Evolutionary conservation across 2,329 filamentous ascomycete species (phyloP).

Genomic region (Dendryphion nanum): DNA sequence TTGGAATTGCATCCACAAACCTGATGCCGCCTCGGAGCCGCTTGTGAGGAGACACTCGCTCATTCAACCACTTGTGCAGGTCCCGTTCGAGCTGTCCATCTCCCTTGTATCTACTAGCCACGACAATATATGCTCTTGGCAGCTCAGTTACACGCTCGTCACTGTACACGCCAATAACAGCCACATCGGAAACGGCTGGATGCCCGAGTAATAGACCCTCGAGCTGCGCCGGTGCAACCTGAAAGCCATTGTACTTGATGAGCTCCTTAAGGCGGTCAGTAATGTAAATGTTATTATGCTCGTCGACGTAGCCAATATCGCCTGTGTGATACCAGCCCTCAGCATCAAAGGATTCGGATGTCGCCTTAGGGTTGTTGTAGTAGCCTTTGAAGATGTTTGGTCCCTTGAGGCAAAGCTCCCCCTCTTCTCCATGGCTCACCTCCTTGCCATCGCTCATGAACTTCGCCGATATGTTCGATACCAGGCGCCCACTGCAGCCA

Average conservation of each 20-base stretch:
- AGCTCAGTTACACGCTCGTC: not conserved
- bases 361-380: slow-evolving; percentile 39
- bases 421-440: slow-evolving; percentile 32
- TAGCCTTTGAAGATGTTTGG: slow-evolving; percentile 43
- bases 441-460: slow-evolving; percentile 42
- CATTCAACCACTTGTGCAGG: not conserved
- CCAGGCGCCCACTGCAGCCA: slow-evolving; percentile 32
- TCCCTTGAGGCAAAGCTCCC: slow-evolving; percentile 39
- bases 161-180: slow-evolving; percentile 43
- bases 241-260: slow-evolving; percentile 61
- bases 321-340: slow-evolving; percentile 40
- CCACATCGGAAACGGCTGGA: slow-evolving; percentile 59
- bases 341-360: slow-evolving; percentile 29
- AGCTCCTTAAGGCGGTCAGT: slow-evolving; percentile 45
- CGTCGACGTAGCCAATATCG: slow-evolving; percentile 27
- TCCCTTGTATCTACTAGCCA: not conserved
- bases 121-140: slow-evolving; percentile 3
- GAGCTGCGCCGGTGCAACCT: slow-evolving; percentile 59
- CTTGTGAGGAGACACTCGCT: not conserved
- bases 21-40: not conserved
- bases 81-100: not conserved
- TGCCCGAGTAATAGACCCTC: slow-evolving; percentile 56
- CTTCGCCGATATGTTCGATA: slow-evolving; percentile 36
- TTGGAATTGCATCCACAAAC: not conserved
- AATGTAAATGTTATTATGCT: slow-evolving; percentile 33